These are phyloP conservation scores for Byssochlamys sp. DNA, from an alignment of 2,329 filamentous ascomycete genomes.

Conservation along the genomic window DNA sequence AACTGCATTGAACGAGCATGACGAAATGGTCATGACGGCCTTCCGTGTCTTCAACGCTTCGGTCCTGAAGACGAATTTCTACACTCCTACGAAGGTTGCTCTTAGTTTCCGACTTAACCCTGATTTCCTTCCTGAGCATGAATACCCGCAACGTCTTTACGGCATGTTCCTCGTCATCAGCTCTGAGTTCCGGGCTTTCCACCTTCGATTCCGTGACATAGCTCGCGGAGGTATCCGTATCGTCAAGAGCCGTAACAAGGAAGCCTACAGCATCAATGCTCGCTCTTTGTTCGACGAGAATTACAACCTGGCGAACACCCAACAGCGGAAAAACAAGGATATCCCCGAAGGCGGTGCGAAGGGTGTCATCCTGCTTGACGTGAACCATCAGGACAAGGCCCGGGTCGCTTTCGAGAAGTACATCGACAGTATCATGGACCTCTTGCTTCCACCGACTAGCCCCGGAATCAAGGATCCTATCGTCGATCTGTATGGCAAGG, in stretches of 20 bases:
- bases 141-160: conserved; percentile 87
- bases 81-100: conserved; percentile 95
- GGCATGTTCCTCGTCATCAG: conserved; percentile 99
- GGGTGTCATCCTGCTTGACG: conserved; percentile 89
- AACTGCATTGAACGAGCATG: conserved; percentile 83
- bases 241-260: conserved; percentile 92
- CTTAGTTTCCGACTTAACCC: conserved; percentile 84
- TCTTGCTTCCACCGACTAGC: conserved; percentile 77
- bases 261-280: conserved; percentile 92
- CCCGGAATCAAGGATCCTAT: conserved; percentile 98
- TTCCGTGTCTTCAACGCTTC: conserved; percentile 92
- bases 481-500: conserved; percentile 85
- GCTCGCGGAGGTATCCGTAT: conserved; percentile 95
- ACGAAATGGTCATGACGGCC: conserved; percentile 94
- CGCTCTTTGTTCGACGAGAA: conserved; percentile 97
- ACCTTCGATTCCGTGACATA: conserved; percentile 93
- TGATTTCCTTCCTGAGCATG: conserved; percentile 73
- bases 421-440: conserved; percentile 94
- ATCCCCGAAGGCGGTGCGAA: conserved; percentile 97
- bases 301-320: conserved; percentile 93
- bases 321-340: conserved; percentile 99
- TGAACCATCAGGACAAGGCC: conserved; percentile 86
- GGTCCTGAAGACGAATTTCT: conserved; percentile 93
- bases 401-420: conserved; percentile 96
- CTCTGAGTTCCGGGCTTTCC: conserved; percentile 92